Percentiles rank a stretch among this genome's conserved stretches.
These are phyloP conservation scores for Aristolochia contorta DNA, from an alignment of 164 flowering plant species.

Conservation along the genomic window DNA sequence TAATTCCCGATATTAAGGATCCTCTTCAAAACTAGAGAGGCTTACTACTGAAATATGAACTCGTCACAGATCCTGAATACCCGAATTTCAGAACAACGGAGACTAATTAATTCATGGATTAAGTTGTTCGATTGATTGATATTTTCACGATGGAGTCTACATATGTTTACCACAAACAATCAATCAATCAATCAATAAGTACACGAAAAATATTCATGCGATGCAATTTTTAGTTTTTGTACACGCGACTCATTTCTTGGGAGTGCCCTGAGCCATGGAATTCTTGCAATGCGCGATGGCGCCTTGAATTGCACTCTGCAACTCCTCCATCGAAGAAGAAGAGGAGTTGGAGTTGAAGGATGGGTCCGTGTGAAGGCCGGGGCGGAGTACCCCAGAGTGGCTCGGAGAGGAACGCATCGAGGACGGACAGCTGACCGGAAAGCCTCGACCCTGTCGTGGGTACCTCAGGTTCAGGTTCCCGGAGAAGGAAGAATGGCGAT, in stretches of 20 bases:
- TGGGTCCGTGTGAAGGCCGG: no score
- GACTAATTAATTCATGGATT: no score
- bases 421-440: conserved; percentile 72
- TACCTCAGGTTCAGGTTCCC: conserved; percentile 51
- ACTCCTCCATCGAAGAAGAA: conserved; percentile 82
- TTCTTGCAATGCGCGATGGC: conserved; percentile 97
- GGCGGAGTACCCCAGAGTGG: conserved; percentile 59
- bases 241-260: conserved; percentile 20
- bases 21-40: no score
- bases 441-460: conserved; percentile 39
- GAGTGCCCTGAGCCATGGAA: conserved; percentile 41
- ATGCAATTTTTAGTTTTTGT: no score
- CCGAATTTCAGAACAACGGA: neutral
- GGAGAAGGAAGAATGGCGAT: conserved; percentile 41
- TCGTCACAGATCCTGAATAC: no score
- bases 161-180: no score
- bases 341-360: conserved; percentile 22
- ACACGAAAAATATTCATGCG: neutral
- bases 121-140: no score
- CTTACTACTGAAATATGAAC: neutral
- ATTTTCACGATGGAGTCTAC: no score
- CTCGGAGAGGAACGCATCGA: conserved; percentile 91
- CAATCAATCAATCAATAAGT: neutral
- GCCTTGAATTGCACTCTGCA: conserved; percentile 94
- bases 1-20: neutral